Percentiles rank a stretch among this genome's conserved stretches.
These are phyloP conservation scores for Aspergillus alliaceus DNA, from an alignment of 2,329 filamentous ascomycete species.

Conservation along the genomic window DNA sequence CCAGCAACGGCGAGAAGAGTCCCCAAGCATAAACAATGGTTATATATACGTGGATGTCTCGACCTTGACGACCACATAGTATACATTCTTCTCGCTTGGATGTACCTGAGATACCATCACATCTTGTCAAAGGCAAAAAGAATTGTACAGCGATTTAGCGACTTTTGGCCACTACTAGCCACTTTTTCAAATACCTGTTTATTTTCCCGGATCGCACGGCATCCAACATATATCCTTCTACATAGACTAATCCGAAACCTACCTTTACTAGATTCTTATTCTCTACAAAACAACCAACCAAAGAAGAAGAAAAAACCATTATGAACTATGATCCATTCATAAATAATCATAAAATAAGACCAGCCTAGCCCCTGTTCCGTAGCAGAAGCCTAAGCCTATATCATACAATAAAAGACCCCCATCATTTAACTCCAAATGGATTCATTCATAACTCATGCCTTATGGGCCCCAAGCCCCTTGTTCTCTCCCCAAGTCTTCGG, in stretches of 20 bases:
- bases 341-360: neutral
- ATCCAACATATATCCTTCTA: neutral
- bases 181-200: neutral
- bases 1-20: constrained; percentile 1
- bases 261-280: neutral
- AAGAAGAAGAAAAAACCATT: neutral
- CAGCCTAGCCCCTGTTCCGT: neutral
- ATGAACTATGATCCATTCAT: neutral
- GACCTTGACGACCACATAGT: neutral
- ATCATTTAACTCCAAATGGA: neutral
- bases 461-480: constrained; percentile 32
- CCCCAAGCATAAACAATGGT: neutral
- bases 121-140: neutral
- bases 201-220: constrained; percentile 1
- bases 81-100: constrained; percentile 1
- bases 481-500: constrained; percentile 35
- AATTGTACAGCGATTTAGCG: constrained; percentile 9
- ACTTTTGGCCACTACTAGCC: neutral
- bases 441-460: constrained; percentile 4
- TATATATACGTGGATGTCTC: neutral
- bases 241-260: constrained; percentile 6
- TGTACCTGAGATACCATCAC: neutral
- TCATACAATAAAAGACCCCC: neutral
- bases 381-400: neutral
- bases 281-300: neutral